Base-by-base conservation (phyloP, 2,329 filamentous ascomycete species). In the Trichoderma pleuroti region DNA sequence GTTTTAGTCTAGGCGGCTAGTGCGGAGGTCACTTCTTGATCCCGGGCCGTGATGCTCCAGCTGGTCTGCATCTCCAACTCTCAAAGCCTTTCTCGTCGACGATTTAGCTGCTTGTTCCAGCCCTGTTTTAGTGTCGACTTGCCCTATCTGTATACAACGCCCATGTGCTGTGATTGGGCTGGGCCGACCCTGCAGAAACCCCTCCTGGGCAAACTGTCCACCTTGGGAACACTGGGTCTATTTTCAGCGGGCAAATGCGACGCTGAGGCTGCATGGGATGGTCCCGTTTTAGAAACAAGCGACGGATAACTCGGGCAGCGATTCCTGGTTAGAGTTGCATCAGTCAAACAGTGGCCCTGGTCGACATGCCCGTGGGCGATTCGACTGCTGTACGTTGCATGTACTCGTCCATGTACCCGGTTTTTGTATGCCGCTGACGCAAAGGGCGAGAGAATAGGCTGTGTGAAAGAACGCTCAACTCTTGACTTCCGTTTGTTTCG, bases 21-120 rank as follows among this genome's bases (percentile, higher is more conserved):
- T 49, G 65, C 65, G 65, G 65, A 68, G 65, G 28, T 57, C 56
- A 68, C 26, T 68, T 68, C 56, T 68, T 68, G 65, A 68, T 21
- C 54, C 65, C 65, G 65, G 65, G 39, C 28, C 21, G 46, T 61
- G 65, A 42, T 18, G 28, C 39, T 60, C 54, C 42, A 49, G 39
- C 30, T 68, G 28, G 36, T 52, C 14, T 34, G 30, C 30, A 61
- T 68, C 65, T 68, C 65, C 65, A 68, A 61, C 28, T 52, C n/a
- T 18, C 56, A 52, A 68, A 10, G 10, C n/a, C 28, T 16, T 21
- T 49, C 21, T 61, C 65, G n/a, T 68, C 56, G 65, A 60, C 39
- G 56, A 61, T 61, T 68, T 68, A 60, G 65, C 28, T 68, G 30
- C 49, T 52, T n/a, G 56, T 28, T 68, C 39, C 54, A 68, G 56